Conservation (phyloP, 805 yeast genomes). For the Yamadazyma nakazawae region DNA sequence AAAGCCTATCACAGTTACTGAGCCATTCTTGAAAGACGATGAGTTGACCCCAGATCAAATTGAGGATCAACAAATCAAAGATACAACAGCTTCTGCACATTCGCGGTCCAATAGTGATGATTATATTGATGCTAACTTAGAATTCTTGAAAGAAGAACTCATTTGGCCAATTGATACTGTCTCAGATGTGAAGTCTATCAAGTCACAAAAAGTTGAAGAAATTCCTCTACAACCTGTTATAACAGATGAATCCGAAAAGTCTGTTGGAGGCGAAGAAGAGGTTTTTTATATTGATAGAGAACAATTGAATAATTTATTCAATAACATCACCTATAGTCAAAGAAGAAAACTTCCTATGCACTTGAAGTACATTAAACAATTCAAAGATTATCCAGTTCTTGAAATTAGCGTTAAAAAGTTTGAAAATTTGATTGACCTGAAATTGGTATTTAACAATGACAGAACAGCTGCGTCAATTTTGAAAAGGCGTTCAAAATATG, state of each 20-base stretch:
- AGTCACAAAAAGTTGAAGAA: constrained; percentile 6
- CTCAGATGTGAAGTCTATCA: constrained; percentile 11
- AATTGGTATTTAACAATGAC: background rate
- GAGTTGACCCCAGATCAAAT: constrained; percentile 41
- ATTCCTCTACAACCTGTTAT: constrained; percentile 2
- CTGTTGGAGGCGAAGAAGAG: constrained; percentile 15
- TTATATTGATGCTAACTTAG: constrained; percentile 31
- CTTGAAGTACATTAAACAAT: constrained; percentile 35
- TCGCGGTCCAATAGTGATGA: constrained; percentile 23
- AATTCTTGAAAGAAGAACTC: constrained; percentile 26
- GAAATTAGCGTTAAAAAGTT: constrained; percentile 30
- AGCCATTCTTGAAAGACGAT: constrained; percentile 38
- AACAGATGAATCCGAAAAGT: constrained; percentile 1
- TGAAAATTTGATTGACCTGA: constrained; percentile 20
- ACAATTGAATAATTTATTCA: constrained; percentile 24
- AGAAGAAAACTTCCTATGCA: constrained; percentile 29
- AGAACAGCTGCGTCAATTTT: constrained; percentile 14
- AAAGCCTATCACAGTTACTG: constrained; percentile 12
- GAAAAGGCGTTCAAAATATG: constrained; percentile 7
- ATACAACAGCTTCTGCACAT: constrained; percentile 12
- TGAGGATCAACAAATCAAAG: constrained; percentile 35
- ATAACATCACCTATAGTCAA: constrained; percentile 21
- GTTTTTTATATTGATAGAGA: constrained; percentile 21
- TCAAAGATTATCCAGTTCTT: constrained; percentile 29
- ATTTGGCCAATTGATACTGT: constrained; percentile 19